Base-by-base conservation (phyloP, 805 yeast genomes). In the Saccharomycopsis fermentans region DNA sequence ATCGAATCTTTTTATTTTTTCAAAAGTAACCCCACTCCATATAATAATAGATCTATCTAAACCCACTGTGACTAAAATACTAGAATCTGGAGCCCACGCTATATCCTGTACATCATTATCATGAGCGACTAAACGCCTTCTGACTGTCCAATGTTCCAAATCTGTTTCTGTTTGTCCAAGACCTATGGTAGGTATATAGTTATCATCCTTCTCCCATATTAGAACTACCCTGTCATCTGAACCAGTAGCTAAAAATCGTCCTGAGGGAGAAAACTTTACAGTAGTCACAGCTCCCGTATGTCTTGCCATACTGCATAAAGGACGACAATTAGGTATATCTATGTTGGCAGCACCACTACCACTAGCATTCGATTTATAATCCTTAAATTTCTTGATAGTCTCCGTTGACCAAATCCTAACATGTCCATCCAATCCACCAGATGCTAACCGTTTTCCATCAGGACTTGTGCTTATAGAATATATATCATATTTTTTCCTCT, bases 241-340 rank as follows among this genome's bases (percentile, higher is more conserved):
- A 0, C 99, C 99, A 26, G 94, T 83, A 0, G 98, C 98, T 29
- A 94, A 70, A 68, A 87, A 94, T 54, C 92, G 74, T 0, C 97
- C 97, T 65, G 86, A 87, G 0, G 98, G 97, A 0, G 96, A 87
- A 69, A 94, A 94, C 65, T 91, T 79, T 26, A 94, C 94, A 58
- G 90, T 85, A 0, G 99, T 94, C 4, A 94, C 97, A 1, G 96
- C 96, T 55, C 99, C 99, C 24, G 94, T 90, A 68, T 94, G 99
- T 57, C 97, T 80, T 40, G 94, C 85, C 96, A 94, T 89, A 29
- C 94, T 85, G 59, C 96, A 89, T 17, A 91, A 71, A 3, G 96
- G 96, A 32, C 80, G 70, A 59, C 77, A 72, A n/a, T 65, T 59
- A 3, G 65, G 61, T 3, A 65, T 66, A 52, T 74, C 76, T 14